Evolutionary conservation across 1,139 yeast species (phyloP).

Genomic region (Tardiomyces digboiensis): DNA sequence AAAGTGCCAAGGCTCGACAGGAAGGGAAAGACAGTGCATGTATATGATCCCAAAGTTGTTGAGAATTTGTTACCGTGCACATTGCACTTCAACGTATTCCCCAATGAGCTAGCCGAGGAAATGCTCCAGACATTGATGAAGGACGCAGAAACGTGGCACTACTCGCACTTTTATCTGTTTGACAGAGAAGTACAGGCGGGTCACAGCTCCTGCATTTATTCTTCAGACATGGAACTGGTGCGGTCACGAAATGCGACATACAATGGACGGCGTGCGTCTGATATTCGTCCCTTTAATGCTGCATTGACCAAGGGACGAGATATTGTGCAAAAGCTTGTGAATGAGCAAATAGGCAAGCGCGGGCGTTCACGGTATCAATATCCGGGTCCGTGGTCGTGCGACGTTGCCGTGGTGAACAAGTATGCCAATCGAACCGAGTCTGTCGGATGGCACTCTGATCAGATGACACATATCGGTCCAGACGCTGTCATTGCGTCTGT

Average conservation of each 20-base stretch:
- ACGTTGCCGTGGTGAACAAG: slow-evolving; percentile 46
- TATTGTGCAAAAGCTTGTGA: slow-evolving; percentile 36
- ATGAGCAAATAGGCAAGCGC: slow-evolving; percentile 27
- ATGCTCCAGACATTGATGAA: slow-evolving; percentile 34
- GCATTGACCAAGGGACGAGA: slow-evolving; percentile 33
- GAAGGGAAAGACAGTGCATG: slow-evolving; percentile 13
- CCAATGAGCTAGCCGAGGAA: slow-evolving; percentile 36
- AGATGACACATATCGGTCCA: slow-evolving; percentile 62
- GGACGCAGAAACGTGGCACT: slow-evolving; percentile 32
- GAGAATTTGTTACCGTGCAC: slow-evolving; percentile 35
- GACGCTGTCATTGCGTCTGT: slow-evolving; percentile 54
- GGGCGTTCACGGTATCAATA: slow-evolving; percentile 24
- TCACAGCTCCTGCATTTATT: slow-evolving; percentile 37
- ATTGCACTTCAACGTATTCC: slow-evolving; percentile 42
- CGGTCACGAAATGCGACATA: slow-evolving; percentile 25
- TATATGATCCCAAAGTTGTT: slow-evolving; percentile 17
- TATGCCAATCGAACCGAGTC: slow-evolving; percentile 41
- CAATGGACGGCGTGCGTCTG: slow-evolving; percentile 28
- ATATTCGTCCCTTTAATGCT: slow-evolving; percentile 28
- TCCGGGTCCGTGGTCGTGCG: slow-evolving; percentile 39
- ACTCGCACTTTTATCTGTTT: slow-evolving; percentile 42
- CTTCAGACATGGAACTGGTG: slow-evolving; percentile 23
- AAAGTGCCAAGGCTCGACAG: slow-evolving; percentile 3
- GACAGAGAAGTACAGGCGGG: slow-evolving; percentile 49
- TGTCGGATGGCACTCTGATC: slow-evolving; percentile 68